Evolutionary conservation across 1,284 basidiomycete genomes (phyloP).

Genomic region (Ceratobasidium papillatum): DNA sequence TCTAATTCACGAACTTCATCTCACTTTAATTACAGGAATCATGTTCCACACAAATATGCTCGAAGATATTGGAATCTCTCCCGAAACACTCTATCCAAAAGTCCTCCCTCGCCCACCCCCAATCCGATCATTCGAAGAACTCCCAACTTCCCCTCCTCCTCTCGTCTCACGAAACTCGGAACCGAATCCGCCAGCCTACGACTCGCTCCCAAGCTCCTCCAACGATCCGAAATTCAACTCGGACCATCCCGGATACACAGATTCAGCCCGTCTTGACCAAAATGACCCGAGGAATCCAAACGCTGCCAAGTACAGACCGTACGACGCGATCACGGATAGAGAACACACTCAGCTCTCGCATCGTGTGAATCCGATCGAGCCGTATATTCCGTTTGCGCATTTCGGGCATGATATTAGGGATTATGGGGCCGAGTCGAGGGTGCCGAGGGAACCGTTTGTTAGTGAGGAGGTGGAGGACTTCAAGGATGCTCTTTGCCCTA

Average conservation of each 20-base stretch:
- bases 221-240: constrained; percentile 29
- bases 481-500: constrained; percentile 32
- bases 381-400: constrained; percentile 14
- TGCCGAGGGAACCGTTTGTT: constrained; percentile 33
- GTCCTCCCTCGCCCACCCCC: constrained; percentile 31
- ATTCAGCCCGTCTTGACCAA: neutral
- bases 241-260: constrained; percentile 12
- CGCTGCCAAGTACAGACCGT: constrained; percentile 3
- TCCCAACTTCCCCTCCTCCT: constrained; percentile 40
- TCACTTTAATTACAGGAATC: constrained; percentile 37
- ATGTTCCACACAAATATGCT: constrained; percentile 47
- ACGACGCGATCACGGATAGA: constrained; percentile 24
- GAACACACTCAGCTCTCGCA: constrained; percentile 23
- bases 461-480: constrained; percentile 39
- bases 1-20: no score
- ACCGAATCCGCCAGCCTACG: constrained; percentile 6
- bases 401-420: constrained; percentile 30
- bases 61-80: constrained; percentile 45
- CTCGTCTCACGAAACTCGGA: constrained; percentile 1
- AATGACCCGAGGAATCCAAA: constrained; percentile 11
- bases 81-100: constrained; percentile 27
- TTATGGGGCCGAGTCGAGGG: neutral
- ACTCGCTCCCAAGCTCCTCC: neutral
- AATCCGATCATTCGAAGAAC: constrained; percentile 41
- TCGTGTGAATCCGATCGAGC: constrained; percentile 20